Evolutionary conservation across 805 yeast species (phyloP).

Genomic region (Starmerella cellae): DNA sequence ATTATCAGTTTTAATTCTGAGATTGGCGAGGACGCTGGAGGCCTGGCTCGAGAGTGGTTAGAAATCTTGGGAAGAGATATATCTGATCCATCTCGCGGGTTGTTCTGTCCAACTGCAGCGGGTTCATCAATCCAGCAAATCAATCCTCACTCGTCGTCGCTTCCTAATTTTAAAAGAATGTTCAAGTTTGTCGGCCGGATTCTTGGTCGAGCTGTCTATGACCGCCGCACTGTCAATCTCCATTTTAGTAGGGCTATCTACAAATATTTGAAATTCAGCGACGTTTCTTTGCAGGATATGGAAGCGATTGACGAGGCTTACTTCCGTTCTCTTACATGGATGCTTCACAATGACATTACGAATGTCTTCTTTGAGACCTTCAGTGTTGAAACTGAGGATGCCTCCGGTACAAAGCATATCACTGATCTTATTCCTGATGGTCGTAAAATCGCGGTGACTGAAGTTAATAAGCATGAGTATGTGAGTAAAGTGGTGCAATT

Average conservation of each 20-base stretch:
- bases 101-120: constrained; percentile 80
- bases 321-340: constrained; percentile 86
- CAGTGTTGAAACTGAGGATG: constrained; percentile 37
- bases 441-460: constrained; percentile 70
- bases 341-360: constrained; percentile 91
- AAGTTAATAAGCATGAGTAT: constrained; percentile 79
- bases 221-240: constrained; percentile 74
- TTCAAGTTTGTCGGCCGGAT: constrained; percentile 90
- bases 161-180: constrained; percentile 28
- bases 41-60: constrained; percentile 94
- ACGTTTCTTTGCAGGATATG: constrained; percentile 82
- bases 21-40: constrained; percentile 97
- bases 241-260: constrained; percentile 93
- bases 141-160: constrained; percentile 42
- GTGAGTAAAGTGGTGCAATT: constrained; percentile 78
- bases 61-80: constrained; percentile 87
- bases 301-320: constrained; percentile 87
- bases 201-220: constrained; percentile 88
- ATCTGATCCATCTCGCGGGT: constrained; percentile 90
- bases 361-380: constrained; percentile 91
- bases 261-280: constrained; percentile 64
- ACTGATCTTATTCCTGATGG: constrained; percentile 79
- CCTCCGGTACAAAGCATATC: constrained; percentile 51
- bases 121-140: constrained; percentile 94
- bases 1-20: constrained; percentile 84